Evolutionary conservation across 2,329 filamentous ascomycete species (phyloP), one percentile per base, ranked within the genome.

Genomic region (Microdochium nivale): DNA sequence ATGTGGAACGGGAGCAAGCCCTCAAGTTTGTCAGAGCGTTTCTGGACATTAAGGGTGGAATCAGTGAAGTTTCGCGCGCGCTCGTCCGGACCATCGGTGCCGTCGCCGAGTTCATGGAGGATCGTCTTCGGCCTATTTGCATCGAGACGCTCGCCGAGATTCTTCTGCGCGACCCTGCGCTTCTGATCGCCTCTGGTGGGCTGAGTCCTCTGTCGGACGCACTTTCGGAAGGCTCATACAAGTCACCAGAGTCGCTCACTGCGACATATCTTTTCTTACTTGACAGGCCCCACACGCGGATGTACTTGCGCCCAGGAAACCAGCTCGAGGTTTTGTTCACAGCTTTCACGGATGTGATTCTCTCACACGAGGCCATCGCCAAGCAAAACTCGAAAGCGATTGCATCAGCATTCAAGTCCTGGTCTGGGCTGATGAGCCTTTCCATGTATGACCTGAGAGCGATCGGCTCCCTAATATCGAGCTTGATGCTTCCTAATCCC

Each of bases 21-120:
- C 75, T 99, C 61, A 99, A 99, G 66, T 96, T 99, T 65, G 86
- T 97, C 25, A 83, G 94, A 53, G 89, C 91, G 10, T 99, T 99
- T 62, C 74, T 99, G 2, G 94, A 99, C 64, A 90, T 97, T 57
- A 96, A 96, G 64, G 89, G 90, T 56, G 94, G 94, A 11, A 85
- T 95, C 9, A 80, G 82, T 56, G 92, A 99, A 65, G 80, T 99
- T 33, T 95, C 94, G 1, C 81, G 88, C 53, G 86, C 89, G 1
- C 84, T 99, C 21, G 87, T 95, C 8, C 83, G 94, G 51, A 94
- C 92, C 7, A 85, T 99, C 52, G 89, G 94, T 30, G 88, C 94
- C 3, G 86, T 97, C 48, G 92, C 94, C 14, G 89, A 95, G 58
- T 87, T 94, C 59, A 78, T 81, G 24, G 87, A 95, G 57, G 91